These are phyloP conservation scores for Curvularia spicifera DNA, from an alignment of 2,329 filamentous ascomycete species.

Conservation along the genomic window DNA sequence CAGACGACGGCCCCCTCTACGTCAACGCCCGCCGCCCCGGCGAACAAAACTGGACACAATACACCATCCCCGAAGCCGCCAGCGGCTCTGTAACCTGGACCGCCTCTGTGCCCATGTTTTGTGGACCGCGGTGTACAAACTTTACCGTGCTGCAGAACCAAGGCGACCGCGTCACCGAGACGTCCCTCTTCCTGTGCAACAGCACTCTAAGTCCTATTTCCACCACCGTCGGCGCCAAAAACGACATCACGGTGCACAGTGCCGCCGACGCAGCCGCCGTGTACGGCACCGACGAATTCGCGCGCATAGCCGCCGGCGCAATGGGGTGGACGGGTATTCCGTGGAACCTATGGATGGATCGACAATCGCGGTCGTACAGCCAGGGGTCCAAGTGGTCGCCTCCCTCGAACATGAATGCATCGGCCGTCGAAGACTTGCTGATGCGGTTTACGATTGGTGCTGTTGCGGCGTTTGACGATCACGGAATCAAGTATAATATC, in stretches of 20 bases:
- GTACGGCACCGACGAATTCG: slow-evolving; percentile 38
- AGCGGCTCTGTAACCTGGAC: slow-evolving; percentile 37
- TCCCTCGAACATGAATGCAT: neutral
- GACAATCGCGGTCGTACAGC: slow-evolving; percentile 30
- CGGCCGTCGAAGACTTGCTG: slow-evolving; percentile 33
- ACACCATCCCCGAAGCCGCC: slow-evolving; percentile 23
- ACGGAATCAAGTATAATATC: slow-evolving; percentile 36
- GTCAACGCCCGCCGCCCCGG: slow-evolving; percentile 23
- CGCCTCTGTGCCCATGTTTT: slow-evolving; percentile 23
- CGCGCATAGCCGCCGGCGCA: slow-evolving; percentile 39
- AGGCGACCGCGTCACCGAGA: slow-evolving; percentile 13
- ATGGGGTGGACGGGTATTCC: slow-evolving; percentile 43
- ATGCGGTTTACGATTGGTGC: slow-evolving; percentile 41
- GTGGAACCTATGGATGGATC: slow-evolving; percentile 17
- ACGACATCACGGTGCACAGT: slow-evolving; percentile 30
- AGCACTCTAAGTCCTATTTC: slow-evolving; percentile 6
- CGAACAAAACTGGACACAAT: slow-evolving; percentile 21
- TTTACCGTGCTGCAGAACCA: slow-evolving; percentile 39
- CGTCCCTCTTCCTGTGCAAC: slow-evolving; percentile 41
- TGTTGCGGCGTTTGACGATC: slow-evolving; percentile 45
- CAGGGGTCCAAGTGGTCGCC: slow-evolving; percentile 39
- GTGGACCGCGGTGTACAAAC: slow-evolving; percentile 45
- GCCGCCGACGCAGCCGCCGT: slow-evolving; percentile 27
- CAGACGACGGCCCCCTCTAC: slow-evolving; percentile 12
- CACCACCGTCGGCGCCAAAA: slow-evolving; percentile 5